Base-by-base conservation (phyloP, 352 stramenopile genomes). In the Globisporangium mamillatum region DNA sequence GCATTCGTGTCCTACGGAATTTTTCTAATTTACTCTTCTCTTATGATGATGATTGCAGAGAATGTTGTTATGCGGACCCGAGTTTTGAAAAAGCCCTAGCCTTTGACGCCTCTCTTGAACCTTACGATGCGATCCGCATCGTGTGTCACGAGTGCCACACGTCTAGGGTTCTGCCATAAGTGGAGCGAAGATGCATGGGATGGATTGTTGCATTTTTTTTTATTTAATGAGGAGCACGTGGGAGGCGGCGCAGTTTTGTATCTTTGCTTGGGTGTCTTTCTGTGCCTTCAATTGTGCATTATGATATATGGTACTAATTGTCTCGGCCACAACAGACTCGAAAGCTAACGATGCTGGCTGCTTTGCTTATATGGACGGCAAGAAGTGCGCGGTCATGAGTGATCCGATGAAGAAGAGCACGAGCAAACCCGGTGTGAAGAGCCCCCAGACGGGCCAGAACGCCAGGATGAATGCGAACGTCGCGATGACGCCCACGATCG, bases 371-470 rank as follows among this genome's bases (percentile, higher is more conserved):
- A 94, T 94, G 7, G 85, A 81, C 1, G 95, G 95, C 60, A 98
- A 75, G 72, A 98, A 98, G 78, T 98, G 94, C 6, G 95, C 81
- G 1, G 81, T 89, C 84, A 98, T 98, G 59, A 98, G 82, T n/a
- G 82, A 74, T 8, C 91, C 95, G 58, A 98, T 89, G 62, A 91
- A 88, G 66, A 98, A 83, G 10, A 97, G 80, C n/a, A 81, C 84
- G 27, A 98, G 75, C 41, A 98, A 76, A 0, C 96, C 81, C 1
- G 94, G 95, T 29, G 93, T 93, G 48, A 98, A 80, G 63, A 98
- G 84, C 48, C 95, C 94, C 86, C 87, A 98, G 24, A 98, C 75
- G 3, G 92, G 91, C 92, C 91, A 98, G 55, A 95, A 88, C 20
- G 89, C 89, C 63, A 90, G 87, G 46, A 97, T 76, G 63, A 97